Evolutionary conservation across 345 rosid species (phyloP).

Genomic region (Eucalyptus tenuipes): DNA sequence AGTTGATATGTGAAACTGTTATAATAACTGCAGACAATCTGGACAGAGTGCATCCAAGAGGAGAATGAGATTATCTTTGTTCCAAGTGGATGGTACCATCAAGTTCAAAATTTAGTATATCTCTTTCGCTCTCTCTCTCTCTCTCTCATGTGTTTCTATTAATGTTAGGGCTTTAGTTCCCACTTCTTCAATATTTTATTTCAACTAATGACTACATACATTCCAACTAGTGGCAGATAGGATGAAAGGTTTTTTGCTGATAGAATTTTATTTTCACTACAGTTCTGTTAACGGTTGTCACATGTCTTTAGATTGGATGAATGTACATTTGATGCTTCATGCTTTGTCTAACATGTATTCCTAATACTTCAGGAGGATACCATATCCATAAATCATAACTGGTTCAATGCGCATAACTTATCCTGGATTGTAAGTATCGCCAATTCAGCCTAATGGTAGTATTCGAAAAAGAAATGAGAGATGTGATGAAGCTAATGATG

Average conservation of each 20-base stretch:
- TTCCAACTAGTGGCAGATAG: not conserved
- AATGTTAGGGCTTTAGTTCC: not conserved
- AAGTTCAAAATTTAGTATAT: conserved; percentile 87
- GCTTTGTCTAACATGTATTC: not conserved
- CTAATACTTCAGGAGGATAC: conserved; percentile 67
- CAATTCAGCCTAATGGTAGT: not conserved
- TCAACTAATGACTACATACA: not conserved
- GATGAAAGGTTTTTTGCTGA: not conserved
- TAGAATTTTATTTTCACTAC: not conserved
- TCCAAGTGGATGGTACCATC: conserved; percentile 98
- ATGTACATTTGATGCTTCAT: not conserved
- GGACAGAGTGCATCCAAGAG: conserved; percentile 81
- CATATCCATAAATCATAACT: conserved; percentile 87
- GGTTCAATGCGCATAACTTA: conserved; percentile 83
- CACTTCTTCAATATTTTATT: not conserved
- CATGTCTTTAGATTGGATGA: not conserved
- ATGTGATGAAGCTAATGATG: not conserved
- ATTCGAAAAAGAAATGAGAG: not conserved
- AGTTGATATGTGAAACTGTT: not conserved
- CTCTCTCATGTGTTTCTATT: not conserved
- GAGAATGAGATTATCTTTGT: conserved; percentile 67
- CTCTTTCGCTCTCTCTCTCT: not conserved
- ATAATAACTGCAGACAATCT: conserved; percentile 43
- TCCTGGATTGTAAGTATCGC: conserved; percentile 70
- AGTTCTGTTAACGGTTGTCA: not conserved